Base-by-base conservation (phyloP, 2,329 filamentous ascomycete genomes). In the Penicillium sp. region DNA sequence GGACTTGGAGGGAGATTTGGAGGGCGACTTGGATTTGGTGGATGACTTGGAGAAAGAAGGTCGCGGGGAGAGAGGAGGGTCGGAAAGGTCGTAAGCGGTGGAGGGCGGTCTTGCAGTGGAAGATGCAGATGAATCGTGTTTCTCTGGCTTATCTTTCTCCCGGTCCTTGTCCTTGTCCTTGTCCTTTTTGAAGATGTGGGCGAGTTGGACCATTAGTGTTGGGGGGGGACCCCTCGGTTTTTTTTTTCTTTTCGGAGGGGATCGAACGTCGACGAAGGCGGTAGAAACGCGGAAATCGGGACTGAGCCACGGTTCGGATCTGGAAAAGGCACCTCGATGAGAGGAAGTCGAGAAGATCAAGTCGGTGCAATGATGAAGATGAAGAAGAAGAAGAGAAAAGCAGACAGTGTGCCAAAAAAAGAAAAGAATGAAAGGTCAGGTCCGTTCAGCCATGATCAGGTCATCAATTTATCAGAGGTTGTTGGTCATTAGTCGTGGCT, bases 261-360 rank as follows among this genome's bases (percentile, higher is more conserved):
- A 72, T 76, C 71, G 74, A 76, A 76, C 65, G 65, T 61, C 69
- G 67, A 69, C 74, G 74, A 77, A 77, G 72, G 74, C 73, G 74
- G 74, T 76, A 72, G 75, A 77, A 76, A 45, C 57, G 17, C 58
- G 52, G 52, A 28, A 55, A 57, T 63, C 63, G 57, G 59, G 57
- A 58, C 31, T 63, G 59, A 68, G 61, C 60, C 59, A 66, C 59
- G 59, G 62, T 61, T 63, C 57, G 43, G 20, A 47, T 41, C 49
- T 52, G 49, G 37, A 28, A 39, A 28, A 14, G 28, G 38, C 15
- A n/a, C 17, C 7, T 42, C 22, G 38, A 34, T 4, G 22, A 11
- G 47, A 15, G 51, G 34, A 25, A 20, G 25, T 10, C 25, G 31
- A 34, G 34, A 31, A 10, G n/a, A 54, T 15, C 3, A 2, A 43